Evolutionary conservation across 768 basidiomycete genomes (phyloP).

Genomic region (Tephrocybe sp.): DNA sequence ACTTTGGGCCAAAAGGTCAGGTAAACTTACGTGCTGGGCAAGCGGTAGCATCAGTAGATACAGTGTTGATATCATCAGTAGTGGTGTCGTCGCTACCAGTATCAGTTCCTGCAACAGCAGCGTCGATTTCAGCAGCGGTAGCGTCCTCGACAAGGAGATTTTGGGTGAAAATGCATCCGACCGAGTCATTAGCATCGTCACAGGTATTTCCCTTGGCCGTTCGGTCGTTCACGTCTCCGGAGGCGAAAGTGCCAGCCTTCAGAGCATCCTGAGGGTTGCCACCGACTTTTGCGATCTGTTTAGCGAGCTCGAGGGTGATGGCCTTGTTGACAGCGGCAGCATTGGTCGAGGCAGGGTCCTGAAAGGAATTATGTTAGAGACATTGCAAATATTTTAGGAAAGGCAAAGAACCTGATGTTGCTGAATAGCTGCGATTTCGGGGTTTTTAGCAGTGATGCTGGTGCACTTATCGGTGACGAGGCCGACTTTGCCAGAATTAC

Average conservation of each 20-base stretch:
- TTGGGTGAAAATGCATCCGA: constrained; percentile 64
- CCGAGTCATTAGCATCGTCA: constrained; percentile 49
- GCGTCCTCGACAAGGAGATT: constrained; percentile 58
- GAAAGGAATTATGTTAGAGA: background rate
- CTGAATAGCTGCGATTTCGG: constrained; percentile 63
- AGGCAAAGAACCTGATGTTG: constrained; percentile 50
- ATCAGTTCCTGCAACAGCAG: constrained; percentile 37
- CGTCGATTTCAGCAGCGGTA: constrained; percentile 55
- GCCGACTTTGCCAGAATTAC: constrained; percentile 62
- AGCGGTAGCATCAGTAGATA: constrained; percentile 3
- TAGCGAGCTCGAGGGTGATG: constrained; percentile 60
- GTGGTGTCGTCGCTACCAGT: constrained; percentile 19
- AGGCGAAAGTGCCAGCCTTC: constrained; percentile 61
- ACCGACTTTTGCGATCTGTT: constrained; percentile 64
- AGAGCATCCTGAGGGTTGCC: constrained; percentile 59
- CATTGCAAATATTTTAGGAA: background rate
- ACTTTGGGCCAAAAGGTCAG: background rate
- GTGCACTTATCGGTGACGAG: constrained; percentile 47
- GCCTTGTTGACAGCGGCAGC: constrained; percentile 65
- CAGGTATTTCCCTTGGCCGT: constrained; percentile 59
- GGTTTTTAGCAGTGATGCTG: constrained; percentile 54
- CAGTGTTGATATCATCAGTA: constrained; percentile 1
- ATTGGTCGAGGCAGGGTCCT: constrained; percentile 61
- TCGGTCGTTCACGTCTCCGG: constrained; percentile 49
- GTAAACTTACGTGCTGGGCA: constrained; percentile 16